These are phyloP conservation scores for Metrosideros polymorpha DNA, from an alignment of 441 rosid genomes.

Conservation along the genomic window DNA sequence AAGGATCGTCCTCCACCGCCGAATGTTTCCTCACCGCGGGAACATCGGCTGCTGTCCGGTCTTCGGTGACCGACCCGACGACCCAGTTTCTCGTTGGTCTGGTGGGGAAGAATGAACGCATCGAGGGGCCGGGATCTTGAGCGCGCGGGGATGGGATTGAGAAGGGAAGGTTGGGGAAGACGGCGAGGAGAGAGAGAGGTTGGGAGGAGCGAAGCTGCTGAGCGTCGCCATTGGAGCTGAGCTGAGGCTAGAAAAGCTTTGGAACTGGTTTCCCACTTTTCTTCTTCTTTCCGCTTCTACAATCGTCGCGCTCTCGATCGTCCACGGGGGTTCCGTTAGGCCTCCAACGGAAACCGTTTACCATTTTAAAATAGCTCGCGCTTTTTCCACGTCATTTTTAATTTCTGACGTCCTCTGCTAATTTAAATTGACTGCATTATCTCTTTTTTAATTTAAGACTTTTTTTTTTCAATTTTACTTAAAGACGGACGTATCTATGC, in stretches of 20 bases:
- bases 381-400: no score
- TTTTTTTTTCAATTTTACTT: no score
- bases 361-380: no score
- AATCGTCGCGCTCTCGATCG: no score
- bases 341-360: no score
- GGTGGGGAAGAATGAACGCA: not conserved
- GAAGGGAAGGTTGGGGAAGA: constrained; percentile 4
- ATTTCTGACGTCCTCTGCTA: no score
- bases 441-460: no score
- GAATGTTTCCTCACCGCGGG: constrained; percentile 13
- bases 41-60: constrained; percentile 30
- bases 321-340: no score
- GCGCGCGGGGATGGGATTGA: not conserved
- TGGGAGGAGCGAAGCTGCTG: not conserved
- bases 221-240: constrained; percentile 24
- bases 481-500: no score
- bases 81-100: constrained; percentile 22
- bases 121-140: constrained; percentile 2
- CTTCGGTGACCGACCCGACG: constrained; percentile 39
- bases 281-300: no score
- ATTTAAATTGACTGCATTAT: no score
- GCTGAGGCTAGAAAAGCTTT: not conserved
- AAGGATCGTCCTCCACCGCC: constrained; percentile 3
- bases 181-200: not conserved
- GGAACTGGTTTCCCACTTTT: no score